Conservation (phyloP, 129 eudicot species). For the Lactuca saligna region DNA sequence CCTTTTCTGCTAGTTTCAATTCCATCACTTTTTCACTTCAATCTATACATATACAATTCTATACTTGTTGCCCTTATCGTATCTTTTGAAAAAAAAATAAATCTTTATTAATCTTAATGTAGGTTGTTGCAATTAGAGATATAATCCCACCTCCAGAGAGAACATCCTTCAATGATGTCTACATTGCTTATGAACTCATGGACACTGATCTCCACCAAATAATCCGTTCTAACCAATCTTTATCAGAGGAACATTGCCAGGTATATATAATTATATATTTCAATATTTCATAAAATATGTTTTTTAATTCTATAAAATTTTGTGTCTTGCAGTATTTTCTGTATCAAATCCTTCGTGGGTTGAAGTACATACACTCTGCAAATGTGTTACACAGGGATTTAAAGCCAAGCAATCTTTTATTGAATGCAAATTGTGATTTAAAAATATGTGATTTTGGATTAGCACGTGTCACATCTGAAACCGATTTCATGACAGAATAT, state of each 20-base stretch:
- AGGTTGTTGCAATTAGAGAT: constrained; percentile 89
- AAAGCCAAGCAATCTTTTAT: constrained; percentile 90
- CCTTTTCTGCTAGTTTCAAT: background rate
- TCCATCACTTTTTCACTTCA: background rate
- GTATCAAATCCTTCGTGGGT: constrained; percentile 91
- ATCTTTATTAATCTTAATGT: constrained; percentile 7
- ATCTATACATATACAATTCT: background rate
- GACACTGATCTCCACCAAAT: constrained; percentile 94
- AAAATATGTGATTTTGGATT: constrained; percentile 92
- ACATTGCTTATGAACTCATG: constrained; percentile 88
- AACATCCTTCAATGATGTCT: constrained; percentile 71
- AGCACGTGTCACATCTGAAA: constrained; percentile 95
- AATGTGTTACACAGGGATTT: constrained; percentile 91
- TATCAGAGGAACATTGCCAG: constrained; percentile 94
- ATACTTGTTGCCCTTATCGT: background rate
- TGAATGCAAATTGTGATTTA: constrained; percentile 88
- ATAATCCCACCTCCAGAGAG: constrained; percentile 80
- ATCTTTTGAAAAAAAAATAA: background rate
- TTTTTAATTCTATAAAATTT: background rate
- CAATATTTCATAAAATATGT: no score
- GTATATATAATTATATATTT: constrained; percentile 25
- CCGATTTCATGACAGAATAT: constrained; percentile 87
- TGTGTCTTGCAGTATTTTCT: constrained; percentile 74
- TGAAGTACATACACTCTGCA: constrained; percentile 93
- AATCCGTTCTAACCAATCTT: constrained; percentile 72